Percentiles rank a stretch among this genome's conserved stretches.
Evolutionary conservation across 2,329 filamentous ascomycete species (phyloP).

Genomic region (Botryotinia calthae): DNA sequence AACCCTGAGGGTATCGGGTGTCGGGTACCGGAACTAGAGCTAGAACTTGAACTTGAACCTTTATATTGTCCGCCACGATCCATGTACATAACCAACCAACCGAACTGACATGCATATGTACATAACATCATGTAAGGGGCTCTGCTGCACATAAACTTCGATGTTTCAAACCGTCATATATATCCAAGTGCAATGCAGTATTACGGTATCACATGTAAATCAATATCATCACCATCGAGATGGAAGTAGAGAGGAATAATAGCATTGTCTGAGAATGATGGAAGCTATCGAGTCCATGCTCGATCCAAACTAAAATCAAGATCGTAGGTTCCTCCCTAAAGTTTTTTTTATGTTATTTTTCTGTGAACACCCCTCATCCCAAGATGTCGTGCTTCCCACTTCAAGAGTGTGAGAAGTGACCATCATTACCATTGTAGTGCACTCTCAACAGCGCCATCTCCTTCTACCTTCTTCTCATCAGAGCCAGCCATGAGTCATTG

Average conservation of each 20-base stretch:
- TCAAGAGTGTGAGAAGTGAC: constrained; percentile 34
- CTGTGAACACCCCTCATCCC: constrained; percentile 21
- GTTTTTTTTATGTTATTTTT: constrained; percentile 28
- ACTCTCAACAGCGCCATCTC: constrained; percentile 25
- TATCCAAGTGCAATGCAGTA: not conserved
- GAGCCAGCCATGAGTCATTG: not conserved
- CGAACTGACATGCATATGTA: not conserved
- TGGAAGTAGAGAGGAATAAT: constrained; percentile 25
- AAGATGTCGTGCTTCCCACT: constrained; percentile 32
- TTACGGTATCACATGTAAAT: constrained; percentile 15
- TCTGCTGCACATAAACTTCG: not conserved
- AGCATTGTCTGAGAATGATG: constrained; percentile 28
- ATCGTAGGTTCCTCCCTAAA: constrained; percentile 26
- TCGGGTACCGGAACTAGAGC: not conserved
- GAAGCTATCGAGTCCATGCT: constrained; percentile 31
- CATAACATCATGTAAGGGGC: not conserved
- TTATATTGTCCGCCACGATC: not conserved
- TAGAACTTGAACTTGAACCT: not conserved
- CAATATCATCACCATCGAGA: not conserved
- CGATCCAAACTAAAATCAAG: constrained; percentile 30
- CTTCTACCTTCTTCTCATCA: constrained; percentile 26
- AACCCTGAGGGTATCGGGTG: not conserved
- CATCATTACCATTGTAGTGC: constrained; percentile 29
- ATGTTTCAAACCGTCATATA: not conserved
- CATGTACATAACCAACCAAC: not conserved